A percentile compares a stretch with the other conserved stretches of the same genome.
These are phyloP conservation scores for Anthostomella pinea DNA, from an alignment of 2,329 filamentous ascomycete genomes.

Conservation along the genomic window DNA sequence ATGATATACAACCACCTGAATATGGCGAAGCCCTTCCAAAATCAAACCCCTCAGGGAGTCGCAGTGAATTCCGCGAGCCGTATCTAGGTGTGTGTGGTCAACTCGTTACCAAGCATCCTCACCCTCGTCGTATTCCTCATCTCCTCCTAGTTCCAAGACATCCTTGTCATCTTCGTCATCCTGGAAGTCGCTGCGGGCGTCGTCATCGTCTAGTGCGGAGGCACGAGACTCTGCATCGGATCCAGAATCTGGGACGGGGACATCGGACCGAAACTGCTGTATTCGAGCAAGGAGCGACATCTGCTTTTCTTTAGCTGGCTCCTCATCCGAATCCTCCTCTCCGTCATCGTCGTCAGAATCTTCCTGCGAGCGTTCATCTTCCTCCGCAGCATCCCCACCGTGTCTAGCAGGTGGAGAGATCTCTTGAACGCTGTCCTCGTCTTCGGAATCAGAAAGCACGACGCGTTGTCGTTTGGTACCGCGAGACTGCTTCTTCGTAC, in stretches of 20 bases:
- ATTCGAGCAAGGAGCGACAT: slow-evolving; percentile 15
- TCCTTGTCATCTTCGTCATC: too few species aligned
- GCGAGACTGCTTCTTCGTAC: slow-evolving; percentile 7
- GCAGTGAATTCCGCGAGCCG: too few species aligned
- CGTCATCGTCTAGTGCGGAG: too few species aligned
- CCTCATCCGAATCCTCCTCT: slow-evolving; percentile 7
- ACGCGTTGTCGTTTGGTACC: slow-evolving; percentile 17
- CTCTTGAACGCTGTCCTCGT: slow-evolving; percentile 12
- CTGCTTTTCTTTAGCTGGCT: slow-evolving; percentile 9
- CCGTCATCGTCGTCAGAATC: slow-evolving; percentile 11
- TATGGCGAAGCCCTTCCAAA: too few species aligned
- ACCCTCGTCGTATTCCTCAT: too few species aligned
- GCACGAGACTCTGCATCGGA: too few species aligned
- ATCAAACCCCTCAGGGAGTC: too few species aligned
- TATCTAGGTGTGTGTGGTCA: too few species aligned
- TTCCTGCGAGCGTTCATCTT: slow-evolving; percentile 8
- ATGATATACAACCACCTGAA: too few species aligned
- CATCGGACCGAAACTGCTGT: slow-evolving; percentile 17
- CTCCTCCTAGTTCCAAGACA: too few species aligned
- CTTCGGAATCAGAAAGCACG: slow-evolving; percentile 21
- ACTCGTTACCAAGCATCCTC: too few species aligned
- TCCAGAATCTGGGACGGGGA: slow-evolving; percentile 10
- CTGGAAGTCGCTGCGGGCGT: too few species aligned
- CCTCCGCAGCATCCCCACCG: not conserved
- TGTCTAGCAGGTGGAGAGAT: not conserved